Conservation (phyloP, 345 rosid genomes). For the Triadica sebifera region DNA sequence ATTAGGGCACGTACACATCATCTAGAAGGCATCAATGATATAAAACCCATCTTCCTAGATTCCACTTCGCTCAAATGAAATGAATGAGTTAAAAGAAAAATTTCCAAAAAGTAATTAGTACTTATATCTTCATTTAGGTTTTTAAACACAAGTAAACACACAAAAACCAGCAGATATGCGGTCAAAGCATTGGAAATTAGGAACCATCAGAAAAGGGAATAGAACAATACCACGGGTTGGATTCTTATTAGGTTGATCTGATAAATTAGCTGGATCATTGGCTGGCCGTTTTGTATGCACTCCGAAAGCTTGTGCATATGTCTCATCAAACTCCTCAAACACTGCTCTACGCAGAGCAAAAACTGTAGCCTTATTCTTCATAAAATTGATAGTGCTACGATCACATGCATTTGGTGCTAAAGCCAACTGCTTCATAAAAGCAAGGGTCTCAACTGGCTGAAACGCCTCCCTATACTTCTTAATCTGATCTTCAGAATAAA, state of each 20-base stretch:
- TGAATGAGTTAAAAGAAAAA: background rate
- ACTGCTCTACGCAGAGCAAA: slow-evolving; percentile 71
- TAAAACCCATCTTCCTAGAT: background rate
- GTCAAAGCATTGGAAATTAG: slow-evolving; percentile 12
- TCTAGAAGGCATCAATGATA: background rate
- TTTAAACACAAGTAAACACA: background rate
- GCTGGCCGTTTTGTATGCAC: slow-evolving; percentile 45
- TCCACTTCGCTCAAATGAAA: background rate
- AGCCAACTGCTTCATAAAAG: slow-evolving; percentile 69
- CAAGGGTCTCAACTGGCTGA: slow-evolving; percentile 50
- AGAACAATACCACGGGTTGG: slow-evolving; percentile 58
- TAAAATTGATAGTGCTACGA: slow-evolving; percentile 41
- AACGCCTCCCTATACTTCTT: slow-evolving; percentile 65
- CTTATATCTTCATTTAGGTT: background rate
- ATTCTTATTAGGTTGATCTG: slow-evolving; percentile 45
- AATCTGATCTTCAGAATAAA: slow-evolving; percentile 74
- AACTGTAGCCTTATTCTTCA: slow-evolving; percentile 63
- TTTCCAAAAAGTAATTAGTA: background rate
- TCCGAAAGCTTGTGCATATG: slow-evolving; percentile 98
- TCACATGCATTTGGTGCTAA: slow-evolving; percentile 49
- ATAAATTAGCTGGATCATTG: slow-evolving; percentile 22
- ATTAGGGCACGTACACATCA: background rate
- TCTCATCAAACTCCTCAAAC: slow-evolving; percentile 97
- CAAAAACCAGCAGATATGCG: background rate
- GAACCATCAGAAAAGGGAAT: slow-evolving; percentile 11